Percentiles rank a stretch among this genome's conserved stretches.
Evolutionary conservation across 768 basidiomycete species (phyloP).

Genomic region (Agaricus blazei): DNA sequence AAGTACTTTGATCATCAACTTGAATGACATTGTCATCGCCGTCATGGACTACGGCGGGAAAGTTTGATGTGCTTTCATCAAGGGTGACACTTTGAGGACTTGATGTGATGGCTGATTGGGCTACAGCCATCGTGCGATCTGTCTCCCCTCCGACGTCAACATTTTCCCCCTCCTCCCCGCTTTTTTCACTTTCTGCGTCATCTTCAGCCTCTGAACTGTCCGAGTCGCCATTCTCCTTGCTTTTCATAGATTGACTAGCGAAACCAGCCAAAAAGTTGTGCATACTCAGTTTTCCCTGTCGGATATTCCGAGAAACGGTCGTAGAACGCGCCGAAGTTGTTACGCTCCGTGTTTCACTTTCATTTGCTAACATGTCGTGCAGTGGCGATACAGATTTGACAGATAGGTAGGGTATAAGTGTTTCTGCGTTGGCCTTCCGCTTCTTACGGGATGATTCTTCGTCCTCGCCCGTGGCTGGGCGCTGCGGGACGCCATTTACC

Average conservation of each 20-base stretch:
- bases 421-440: slow-evolving; percentile 14
- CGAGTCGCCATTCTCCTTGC: not conserved
- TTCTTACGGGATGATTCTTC: slow-evolving; percentile 34
- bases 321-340: not conserved
- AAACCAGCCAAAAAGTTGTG: slow-evolving; percentile 7
- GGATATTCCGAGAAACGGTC: not conserved
- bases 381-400: not conserved
- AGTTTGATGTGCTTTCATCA: not conserved
- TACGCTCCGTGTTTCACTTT: not conserved
- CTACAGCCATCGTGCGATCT: not conserved
- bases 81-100: not conserved
- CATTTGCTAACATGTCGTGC: not conserved
- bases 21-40: slow-evolving; percentile 8
- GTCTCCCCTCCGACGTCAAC: slow-evolving; percentile 17
- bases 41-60: not conserved
- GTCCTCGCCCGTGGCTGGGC: not conserved
- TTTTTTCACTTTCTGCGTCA: slow-evolving; percentile 14
- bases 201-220: not conserved
- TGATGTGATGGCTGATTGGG: not conserved
- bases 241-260: not conserved
- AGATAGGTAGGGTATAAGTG: not conserved
- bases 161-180: slow-evolving; percentile 14
- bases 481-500: not conserved
- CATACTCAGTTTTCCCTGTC: slow-evolving; percentile 7
- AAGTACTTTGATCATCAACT: slow-evolving; percentile 16